Conservation (phyloP, 192 early-diverging fungal genomes). For the Backusella tuberculispora region DNA sequence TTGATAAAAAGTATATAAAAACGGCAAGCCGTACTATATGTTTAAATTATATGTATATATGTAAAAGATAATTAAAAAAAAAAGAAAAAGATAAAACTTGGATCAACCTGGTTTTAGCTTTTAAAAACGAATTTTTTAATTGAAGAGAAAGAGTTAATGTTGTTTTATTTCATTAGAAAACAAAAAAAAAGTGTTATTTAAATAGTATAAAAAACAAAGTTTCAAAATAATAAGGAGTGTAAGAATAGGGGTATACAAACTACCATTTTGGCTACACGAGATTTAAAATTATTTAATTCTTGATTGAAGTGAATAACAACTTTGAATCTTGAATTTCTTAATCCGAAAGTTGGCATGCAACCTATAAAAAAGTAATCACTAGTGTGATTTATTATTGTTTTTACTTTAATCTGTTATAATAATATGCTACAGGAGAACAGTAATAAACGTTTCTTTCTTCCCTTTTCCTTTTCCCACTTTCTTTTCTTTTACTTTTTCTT, state of each 20-base stretch:
- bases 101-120: slow-evolving; percentile 16
- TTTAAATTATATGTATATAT: slow-evolving; percentile 6
- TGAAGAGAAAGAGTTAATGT: slow-evolving; percentile 4
- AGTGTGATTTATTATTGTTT: not conserved
- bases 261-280: slow-evolving; percentile 6
- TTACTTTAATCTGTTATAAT: not conserved
- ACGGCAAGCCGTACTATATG: slow-evolving; percentile 9
- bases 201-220: slow-evolving; percentile 15
- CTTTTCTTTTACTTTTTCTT: not conserved
- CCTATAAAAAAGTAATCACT: slow-evolving; percentile 3
- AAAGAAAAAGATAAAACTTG: not conserved
- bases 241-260: not conserved
- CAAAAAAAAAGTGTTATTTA: slow-evolving; percentile 5
- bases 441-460: not conserved
- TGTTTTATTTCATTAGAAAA: slow-evolving; percentile 1
- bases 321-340: slow-evolving; percentile 13
- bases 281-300: slow-evolving; percentile 10
- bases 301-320: slow-evolving; percentile 15
- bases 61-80: not conserved
- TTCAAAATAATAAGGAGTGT: not conserved
- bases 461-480: not conserved
- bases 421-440: not conserved
- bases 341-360: slow-evolving; percentile 13
- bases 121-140: not conserved
- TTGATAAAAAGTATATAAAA: slow-evolving; percentile 8